Evolutionary conservation across 371 early-diverging fungal species (phyloP).

Genomic region (Mucor indicus): DNA sequence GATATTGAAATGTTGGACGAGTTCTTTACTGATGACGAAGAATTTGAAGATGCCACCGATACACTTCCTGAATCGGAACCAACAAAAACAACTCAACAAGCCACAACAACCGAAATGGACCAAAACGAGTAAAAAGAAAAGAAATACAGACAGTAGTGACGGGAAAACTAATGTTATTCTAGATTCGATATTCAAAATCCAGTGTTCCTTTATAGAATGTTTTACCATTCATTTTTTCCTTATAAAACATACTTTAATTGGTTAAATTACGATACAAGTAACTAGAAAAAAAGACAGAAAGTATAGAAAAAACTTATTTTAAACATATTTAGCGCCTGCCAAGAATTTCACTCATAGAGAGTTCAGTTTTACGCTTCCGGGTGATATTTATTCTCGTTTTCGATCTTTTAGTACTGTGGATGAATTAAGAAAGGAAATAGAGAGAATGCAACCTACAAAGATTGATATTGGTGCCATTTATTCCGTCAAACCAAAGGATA

Average conservation of each 20-base stretch:
- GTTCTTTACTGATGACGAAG: conserved; percentile 20
- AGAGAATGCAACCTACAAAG: conserved; percentile 77
- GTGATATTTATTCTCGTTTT: conserved; percentile 87
- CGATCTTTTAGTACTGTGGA: conserved; percentile 74
- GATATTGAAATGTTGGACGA: conserved; percentile 11
- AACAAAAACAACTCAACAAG: not conserved
- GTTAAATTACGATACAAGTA: conserved; percentile 80
- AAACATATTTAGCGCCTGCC: conserved; percentile 27
- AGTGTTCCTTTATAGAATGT: conserved; percentile 56
- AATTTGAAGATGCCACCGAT: not conserved
- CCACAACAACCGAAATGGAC: not conserved
- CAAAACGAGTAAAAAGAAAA: not conserved
- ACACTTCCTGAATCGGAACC: no score
- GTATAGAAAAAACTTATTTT: not conserved
- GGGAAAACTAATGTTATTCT: not conserved
- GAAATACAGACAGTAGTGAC: not conserved
- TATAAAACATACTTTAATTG: conserved; percentile 74
- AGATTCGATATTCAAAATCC: conserved; percentile 15
- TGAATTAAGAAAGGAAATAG: conserved; percentile 77
- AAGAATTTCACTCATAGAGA: conserved; percentile 84
- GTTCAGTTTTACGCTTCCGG: conserved; percentile 85
- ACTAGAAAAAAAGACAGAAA: conserved; percentile 1
- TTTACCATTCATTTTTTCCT: conserved; percentile 87
- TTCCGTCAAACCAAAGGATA: conserved; percentile 76
- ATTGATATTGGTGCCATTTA: conserved; percentile 99